These are phyloP conservation scores for Houttuynia cordata DNA, from an alignment of 164 flowering plant genomes.

Conservation along the genomic window DNA sequence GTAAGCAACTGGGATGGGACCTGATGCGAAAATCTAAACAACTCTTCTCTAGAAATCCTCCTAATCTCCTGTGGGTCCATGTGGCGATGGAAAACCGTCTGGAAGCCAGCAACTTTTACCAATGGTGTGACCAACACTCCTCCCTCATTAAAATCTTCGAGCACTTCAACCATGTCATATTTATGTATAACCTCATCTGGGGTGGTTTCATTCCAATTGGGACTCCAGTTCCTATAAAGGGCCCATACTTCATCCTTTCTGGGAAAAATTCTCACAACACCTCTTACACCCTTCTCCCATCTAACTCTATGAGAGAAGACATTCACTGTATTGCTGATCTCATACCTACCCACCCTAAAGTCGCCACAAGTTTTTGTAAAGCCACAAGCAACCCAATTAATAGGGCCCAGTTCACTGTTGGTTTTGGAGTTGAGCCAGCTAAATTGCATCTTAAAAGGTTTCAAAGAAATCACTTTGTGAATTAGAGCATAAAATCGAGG, in stretches of 20 bases:
- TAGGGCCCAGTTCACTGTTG: constrained; percentile 43
- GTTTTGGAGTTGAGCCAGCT: constrained; percentile 65
- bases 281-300: constrained; percentile 43
- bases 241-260: constrained; percentile 73
- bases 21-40: constrained; percentile 67
- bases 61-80: constrained; percentile 36
- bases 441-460: constrained; percentile 56
- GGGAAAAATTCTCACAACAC: constrained; percentile 44
- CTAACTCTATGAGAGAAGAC: constrained; percentile 61
- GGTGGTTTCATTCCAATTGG: constrained; percentile 60
- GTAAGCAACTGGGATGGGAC: constrained; percentile 64
- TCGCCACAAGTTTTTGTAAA: constrained; percentile 67
- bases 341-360: constrained; percentile 46
- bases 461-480: constrained; percentile 37
- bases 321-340: constrained; percentile 33
- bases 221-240: constrained; percentile 61
- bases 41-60: constrained; percentile 47
- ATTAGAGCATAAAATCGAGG: constrained; percentile 68
- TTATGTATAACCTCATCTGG: constrained; percentile 51
- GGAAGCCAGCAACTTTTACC: constrained; percentile 65
- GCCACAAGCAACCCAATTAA: constrained; percentile 58
- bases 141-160: constrained; percentile 39
- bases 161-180: constrained; percentile 74
- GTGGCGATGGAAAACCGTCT: constrained; percentile 56
- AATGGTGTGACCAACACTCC: constrained; percentile 47